phyloP scores from a whole-genome alignment of 768 basidiomycete genomes.

The Mycena galopus region DNA sequence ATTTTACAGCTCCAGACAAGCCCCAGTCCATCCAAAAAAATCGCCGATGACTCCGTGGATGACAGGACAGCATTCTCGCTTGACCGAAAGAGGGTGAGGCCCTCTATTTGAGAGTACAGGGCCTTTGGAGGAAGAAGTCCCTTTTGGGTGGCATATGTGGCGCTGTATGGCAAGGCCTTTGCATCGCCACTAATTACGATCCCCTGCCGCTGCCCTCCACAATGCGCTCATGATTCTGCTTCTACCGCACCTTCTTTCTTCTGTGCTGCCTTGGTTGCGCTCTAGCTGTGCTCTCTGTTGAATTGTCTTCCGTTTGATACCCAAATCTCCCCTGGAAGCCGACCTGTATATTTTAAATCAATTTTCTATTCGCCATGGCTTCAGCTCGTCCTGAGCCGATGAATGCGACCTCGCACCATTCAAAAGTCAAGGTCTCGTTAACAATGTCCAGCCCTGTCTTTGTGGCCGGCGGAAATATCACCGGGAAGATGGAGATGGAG shows the following conservation, averaged over 20 bases:
- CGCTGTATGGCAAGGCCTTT: too few relatives aligned
- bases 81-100: too few relatives aligned
- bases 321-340: neutral
- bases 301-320: constrained; percentile 5
- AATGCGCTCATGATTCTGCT: constrained; percentile 36
- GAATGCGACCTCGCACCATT: constrained; percentile 85
- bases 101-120: too few relatives aligned
- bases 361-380: constrained; percentile 30
- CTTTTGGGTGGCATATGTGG: too few relatives aligned
- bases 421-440: constrained; percentile 81
- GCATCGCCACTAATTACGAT: constrained; percentile 26
- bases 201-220: constrained; percentile 21
- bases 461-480: constrained; percentile 74
- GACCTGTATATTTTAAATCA: constrained; percentile 5
- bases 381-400: constrained; percentile 66
- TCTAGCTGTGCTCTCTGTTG: neutral
- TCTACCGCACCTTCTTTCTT: neutral
- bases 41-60: too few relatives aligned
- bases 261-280: constrained; percentile 13
- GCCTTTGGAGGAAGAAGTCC: too few relatives aligned
- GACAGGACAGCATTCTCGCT: too few relatives aligned
- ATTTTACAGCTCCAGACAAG: too few relatives aligned
- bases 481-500: constrained; percentile 86
- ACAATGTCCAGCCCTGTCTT: constrained; percentile 70
- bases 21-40: too few relatives aligned